These are phyloP conservation scores for Fusarium praegraminearum DNA, from an alignment of 2,329 filamentous ascomycete species.

Conservation along the genomic window DNA sequence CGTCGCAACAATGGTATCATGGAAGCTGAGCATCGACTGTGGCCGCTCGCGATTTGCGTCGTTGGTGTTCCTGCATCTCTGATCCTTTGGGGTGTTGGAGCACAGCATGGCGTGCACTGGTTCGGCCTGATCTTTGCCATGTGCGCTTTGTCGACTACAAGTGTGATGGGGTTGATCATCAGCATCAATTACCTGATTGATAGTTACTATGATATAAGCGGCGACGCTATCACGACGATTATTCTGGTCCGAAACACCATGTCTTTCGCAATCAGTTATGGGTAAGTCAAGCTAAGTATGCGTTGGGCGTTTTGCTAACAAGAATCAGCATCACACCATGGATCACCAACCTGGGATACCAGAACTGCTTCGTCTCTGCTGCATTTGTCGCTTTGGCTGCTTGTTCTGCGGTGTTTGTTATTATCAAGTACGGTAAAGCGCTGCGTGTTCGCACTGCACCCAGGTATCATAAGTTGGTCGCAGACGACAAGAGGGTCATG, in stretches of 20 bases:
- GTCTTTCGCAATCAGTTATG: slow-evolving; percentile 53
- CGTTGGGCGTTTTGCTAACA: neutral
- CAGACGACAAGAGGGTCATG: slow-evolving; percentile 11
- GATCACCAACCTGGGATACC: slow-evolving; percentile 56
- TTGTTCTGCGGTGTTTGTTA: slow-evolving; percentile 56
- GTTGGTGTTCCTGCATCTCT: slow-evolving; percentile 48
- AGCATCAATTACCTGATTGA: slow-evolving; percentile 58
- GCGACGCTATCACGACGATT: slow-evolving; percentile 55
- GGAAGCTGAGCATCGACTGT: slow-evolving; percentile 58
- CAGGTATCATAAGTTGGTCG: slow-evolving; percentile 32
- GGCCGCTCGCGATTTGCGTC: slow-evolving; percentile 53
- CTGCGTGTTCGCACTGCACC: slow-evolving; percentile 38
- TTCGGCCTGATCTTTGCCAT: slow-evolving; percentile 58
- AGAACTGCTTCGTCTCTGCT: slow-evolving; percentile 58
- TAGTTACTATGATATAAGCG: slow-evolving; percentile 55
- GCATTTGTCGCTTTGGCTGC: slow-evolving; percentile 56
- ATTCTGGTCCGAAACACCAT: slow-evolving; percentile 57
- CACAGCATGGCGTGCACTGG: slow-evolving; percentile 56
- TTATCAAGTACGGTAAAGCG: slow-evolving; percentile 61
- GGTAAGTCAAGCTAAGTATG: slow-evolving; percentile 9
- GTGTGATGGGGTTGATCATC: slow-evolving; percentile 53
- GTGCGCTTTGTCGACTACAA: slow-evolving; percentile 51
- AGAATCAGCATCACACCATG: slow-evolving; percentile 59
- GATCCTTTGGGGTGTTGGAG: slow-evolving; percentile 53
- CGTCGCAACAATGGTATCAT: slow-evolving; percentile 57